Evolutionary conservation across 1,139 yeast genomes (phyloP).

Genomic region (Magnusiomyces clavatus): DNA sequence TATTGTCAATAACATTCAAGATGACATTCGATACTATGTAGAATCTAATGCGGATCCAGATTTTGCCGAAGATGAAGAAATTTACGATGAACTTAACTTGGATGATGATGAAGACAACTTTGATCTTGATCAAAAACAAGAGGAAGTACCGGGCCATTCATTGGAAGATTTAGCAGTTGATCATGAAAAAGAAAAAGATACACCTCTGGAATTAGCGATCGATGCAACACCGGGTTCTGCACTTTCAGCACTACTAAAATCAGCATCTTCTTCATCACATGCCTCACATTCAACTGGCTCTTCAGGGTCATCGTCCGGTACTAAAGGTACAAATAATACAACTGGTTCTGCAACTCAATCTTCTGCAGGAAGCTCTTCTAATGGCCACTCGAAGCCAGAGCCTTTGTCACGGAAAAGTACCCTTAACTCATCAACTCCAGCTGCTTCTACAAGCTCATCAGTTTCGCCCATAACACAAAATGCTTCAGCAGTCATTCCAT

Average conservation of each 20-base stretch:
- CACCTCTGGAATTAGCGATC: conserved; percentile 10
- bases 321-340: not conserved
- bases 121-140: conserved; percentile 31
- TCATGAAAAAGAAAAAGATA: conserved; percentile 9
- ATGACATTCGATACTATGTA: conserved; percentile 88
- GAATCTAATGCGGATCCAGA: conserved; percentile 95
- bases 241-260: too few species aligned
- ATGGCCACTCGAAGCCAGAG: not conserved
- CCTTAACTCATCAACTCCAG: conserved; percentile 1
- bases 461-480: conserved; percentile 9
- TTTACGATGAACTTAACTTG: conserved; percentile 80
- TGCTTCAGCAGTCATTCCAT: conserved; percentile 16
- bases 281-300: too few species aligned
- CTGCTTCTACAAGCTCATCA: not conserved
- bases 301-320: too few species aligned
- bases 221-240: conserved; percentile 14
- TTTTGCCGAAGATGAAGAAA: conserved; percentile 89
- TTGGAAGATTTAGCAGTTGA: conserved; percentile 35
- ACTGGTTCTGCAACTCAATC: conserved; percentile 8
- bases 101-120: conserved; percentile 54
- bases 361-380: not conserved
- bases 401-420: conserved; percentile 9
- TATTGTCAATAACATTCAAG: conserved; percentile 69
- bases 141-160: conserved; percentile 23
- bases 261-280: too few species aligned